phyloP scores from a whole-genome alignment of 2,329 filamentous ascomycete genomes.

The Aspergillus brasiliensis region DNA sequence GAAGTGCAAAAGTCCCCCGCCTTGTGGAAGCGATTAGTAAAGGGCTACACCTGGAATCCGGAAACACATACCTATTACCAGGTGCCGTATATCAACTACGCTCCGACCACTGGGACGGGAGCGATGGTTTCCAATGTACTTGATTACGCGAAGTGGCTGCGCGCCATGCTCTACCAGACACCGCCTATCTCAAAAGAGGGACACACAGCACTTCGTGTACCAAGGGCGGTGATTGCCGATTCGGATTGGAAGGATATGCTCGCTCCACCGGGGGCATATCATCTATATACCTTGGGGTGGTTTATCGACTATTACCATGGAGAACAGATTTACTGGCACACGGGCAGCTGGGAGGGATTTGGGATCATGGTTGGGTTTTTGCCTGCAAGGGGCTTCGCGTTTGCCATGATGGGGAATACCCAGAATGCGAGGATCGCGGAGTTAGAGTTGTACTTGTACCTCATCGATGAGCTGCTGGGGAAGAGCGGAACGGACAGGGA shows the following conservation, averaged over 20 bases:
- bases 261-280: conserved; percentile 12
- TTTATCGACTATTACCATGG: conserved; percentile 25
- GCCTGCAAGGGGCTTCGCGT: conserved; percentile 23
- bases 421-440: conserved; percentile 12
- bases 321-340: conserved; percentile 23
- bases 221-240: conserved; percentile 15
- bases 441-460: conserved; percentile 17
- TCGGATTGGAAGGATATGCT: conserved; percentile 6
- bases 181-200: conserved; percentile 19
- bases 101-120: conserved; percentile 22
- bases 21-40: conserved; percentile 11
- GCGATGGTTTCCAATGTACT: conserved; percentile 30
- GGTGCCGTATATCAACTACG: conserved; percentile 21
- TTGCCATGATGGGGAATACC: conserved; percentile 28
- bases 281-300: conserved; percentile 27
- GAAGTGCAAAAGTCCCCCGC: conserved; percentile 12
- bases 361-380: conserved; percentile 27
- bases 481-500: conserved; percentile 10
- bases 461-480: conserved; percentile 19
- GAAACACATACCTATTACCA: conserved; percentile 14
- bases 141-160: conserved; percentile 29
- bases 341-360: conserved; percentile 26
- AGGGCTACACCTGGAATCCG: conserved; percentile 24
- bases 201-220: conserved; percentile 18
- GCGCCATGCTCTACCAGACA: conserved; percentile 21